phyloP scores from a whole-genome alignment of 805 yeast species.

The Kodamaea neixiangensis region DNA sequence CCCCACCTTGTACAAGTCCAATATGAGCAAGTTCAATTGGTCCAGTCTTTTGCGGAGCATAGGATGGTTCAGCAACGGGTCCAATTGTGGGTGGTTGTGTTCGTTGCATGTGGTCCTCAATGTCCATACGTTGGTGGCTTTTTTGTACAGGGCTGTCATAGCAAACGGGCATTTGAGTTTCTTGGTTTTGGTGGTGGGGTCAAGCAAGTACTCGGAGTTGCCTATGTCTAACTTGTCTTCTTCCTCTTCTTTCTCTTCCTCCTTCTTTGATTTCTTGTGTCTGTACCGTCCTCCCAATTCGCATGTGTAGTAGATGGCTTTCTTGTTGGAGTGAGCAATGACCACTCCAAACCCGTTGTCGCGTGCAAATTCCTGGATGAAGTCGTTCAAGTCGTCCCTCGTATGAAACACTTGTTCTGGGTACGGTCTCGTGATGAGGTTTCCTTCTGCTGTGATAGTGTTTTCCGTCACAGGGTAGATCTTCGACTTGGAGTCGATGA shows the following conservation, averaged over 20 bases:
- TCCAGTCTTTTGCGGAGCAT: constrained; percentile 56
- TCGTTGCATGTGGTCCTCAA: constrained; percentile 55
- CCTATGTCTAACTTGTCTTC: constrained; percentile 21
- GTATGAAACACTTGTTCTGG: constrained; percentile 54
- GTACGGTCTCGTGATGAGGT: constrained; percentile 54
- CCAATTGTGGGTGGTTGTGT: constrained; percentile 60
- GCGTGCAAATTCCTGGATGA: constrained; percentile 55
- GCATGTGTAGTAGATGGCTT: constrained; percentile 61
- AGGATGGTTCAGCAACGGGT: constrained; percentile 56
- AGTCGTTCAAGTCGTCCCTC: constrained; percentile 52
- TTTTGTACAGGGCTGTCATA: constrained; percentile 58
- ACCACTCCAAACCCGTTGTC: constrained; percentile 62
- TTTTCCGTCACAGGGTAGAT: constrained; percentile 46
- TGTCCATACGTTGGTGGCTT: constrained; percentile 52
- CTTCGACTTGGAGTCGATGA: constrained; percentile 42
- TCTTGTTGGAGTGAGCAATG: constrained; percentile 58
- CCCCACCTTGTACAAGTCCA: constrained; percentile 54
- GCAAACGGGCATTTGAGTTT: constrained; percentile 58
- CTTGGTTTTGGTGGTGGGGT: constrained; percentile 48
- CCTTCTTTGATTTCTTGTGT: constrained; percentile 42
- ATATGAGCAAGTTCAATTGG: constrained; percentile 51
- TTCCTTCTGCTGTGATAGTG: constrained; percentile 50
- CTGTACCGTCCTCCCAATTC: constrained; percentile 59
- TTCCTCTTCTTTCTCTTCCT: constrained; percentile 21
- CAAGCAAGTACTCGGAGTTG: constrained; percentile 34